Base-by-base conservation (phyloP, 768 basidiomycete species). In the Leccinum variicolor region DNA sequence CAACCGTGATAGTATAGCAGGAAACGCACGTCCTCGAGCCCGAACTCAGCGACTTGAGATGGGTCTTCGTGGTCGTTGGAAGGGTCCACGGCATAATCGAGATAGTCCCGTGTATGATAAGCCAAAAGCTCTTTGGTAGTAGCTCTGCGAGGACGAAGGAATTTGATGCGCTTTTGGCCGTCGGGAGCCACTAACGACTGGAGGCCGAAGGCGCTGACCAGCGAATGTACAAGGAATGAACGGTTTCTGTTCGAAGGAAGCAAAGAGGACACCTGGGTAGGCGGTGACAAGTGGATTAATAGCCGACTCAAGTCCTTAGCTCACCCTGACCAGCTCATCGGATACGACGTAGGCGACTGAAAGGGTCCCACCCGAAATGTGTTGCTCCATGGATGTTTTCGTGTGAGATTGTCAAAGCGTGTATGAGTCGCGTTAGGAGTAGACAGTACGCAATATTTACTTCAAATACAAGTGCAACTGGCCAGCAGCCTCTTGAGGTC, bases 21-120 rank as follows among this genome's bases (percentile, higher is more conserved):
- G 54, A 50, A 9, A 67, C 75, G 58, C 63, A 84, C 86, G 66
- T 85, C 85, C 63, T 84, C 80, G 17, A 86, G 70, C 5, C 89
- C 86, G 60, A 84, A 83, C 50, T 84, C 78, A 39, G 69, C 59
- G 4, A 55, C 52, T 53, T 59, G 62, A 26, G 57, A 55, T 11
- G 17, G 49, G 50, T 70, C 64, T 45, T 57, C 59, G 15, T 72
- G 59, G 41, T 74, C 72, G 21, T 54, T 68, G 50, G 45, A 50
- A 21, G 75, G 69, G 31, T 77, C 67, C 29, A 85, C 70, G 6
- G 85, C 76, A 64, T 76, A 78, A 56, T 90, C 83, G 6, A 94
- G 77, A 68, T 87, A 94, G 33, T 83, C 82, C n/a, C 74, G 72
- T 19, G 82, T 84, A 65, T 94, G 93, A 64, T 91, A 94, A 17